Base-by-base conservation (phyloP, 352 stramenopile species). In the Phytophthora pisi region DNA sequence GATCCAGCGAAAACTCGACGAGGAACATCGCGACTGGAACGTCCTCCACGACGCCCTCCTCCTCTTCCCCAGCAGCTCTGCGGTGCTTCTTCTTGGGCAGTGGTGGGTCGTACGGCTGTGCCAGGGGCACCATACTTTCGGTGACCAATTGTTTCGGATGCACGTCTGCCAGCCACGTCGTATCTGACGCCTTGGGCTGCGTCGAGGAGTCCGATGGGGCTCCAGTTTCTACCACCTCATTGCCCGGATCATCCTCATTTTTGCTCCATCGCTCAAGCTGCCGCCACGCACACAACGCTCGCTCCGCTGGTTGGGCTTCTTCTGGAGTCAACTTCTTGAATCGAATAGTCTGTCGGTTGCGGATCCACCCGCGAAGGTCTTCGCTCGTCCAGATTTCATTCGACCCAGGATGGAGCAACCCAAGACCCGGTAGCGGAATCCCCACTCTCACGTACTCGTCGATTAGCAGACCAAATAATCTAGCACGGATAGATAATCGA, bases 1-100 rank as follows among this genome's bases (percentile, higher is more conserved):
- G 80, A 28, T 92, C 80, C 61, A 89, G 77, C 23, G 81, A 92
- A 50, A 86, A 89, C 53, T 92, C 84, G 20, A 90, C 81, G 1
- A 92, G 70, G 40, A 88, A 90, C 70, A 88, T 74, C n/a, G 73
- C 80, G 13, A 86, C 84, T 30, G 73, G 70, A 26, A 73, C 61
- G 45, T 88, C 79, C 50, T 82, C 72, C 45, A 57, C 42, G 24
- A 68, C 49, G 1, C 51, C 24, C 15, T 62, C 68, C 16, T 68
- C 68, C 16, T 68, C 53, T 18, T 63, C 31, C 5, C 59, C 54
- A 13, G 55, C 30, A 15, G 51, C n/a, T 13, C 77, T 62, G 7
- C 38, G 31, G 30, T 18, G 47, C n/a, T 31, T 77, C 52, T 59
- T 72, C 5, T 50, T 62, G n/a, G 57, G 46, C 42, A 61, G n/a